A percentile compares a stretch with the other conserved stretches of the same genome.
phyloP scores from a whole-genome alignment of 352 stramenopile species.

The Phytophthora ohioensis region DNA sequence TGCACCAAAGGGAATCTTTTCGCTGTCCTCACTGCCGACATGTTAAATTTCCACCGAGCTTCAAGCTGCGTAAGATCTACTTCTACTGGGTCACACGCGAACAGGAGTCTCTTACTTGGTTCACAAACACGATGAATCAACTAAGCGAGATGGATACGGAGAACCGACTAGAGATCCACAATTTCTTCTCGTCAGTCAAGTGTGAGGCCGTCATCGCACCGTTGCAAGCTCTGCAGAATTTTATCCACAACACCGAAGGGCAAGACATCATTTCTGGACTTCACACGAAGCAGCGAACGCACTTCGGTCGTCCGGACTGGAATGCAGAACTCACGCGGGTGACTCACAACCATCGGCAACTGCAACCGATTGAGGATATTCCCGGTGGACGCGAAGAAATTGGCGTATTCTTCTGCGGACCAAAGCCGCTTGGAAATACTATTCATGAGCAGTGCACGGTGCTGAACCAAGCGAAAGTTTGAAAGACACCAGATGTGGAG shows the following conservation, averaged over 20 bases:
- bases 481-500: slow-evolving; percentile 44
- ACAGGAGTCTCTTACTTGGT: slow-evolving; percentile 80
- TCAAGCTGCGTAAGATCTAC: slow-evolving; percentile 83
- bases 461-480: slow-evolving; percentile 61
- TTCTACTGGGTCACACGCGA: slow-evolving; percentile 89
- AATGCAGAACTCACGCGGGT: slow-evolving; percentile 70
- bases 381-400: slow-evolving; percentile 65
- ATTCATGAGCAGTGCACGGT: slow-evolving; percentile 69
- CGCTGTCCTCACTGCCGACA: slow-evolving; percentile 59
- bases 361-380: slow-evolving; percentile 37
- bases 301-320: slow-evolving; percentile 85
- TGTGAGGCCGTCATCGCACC: slow-evolving; percentile 60
- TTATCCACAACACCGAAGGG: slow-evolving; percentile 70
- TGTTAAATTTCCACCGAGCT: slow-evolving; percentile 70
- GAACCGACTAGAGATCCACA: slow-evolving; percentile 82
- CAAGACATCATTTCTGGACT: slow-evolving; percentile 79
- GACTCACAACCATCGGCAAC: slow-evolving; percentile 45
- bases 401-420: slow-evolving; percentile 84
- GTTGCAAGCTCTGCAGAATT: slow-evolving; percentile 76
- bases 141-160: slow-evolving; percentile 77
- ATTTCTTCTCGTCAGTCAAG: slow-evolving; percentile 86
- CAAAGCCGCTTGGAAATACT: slow-evolving; percentile 58
- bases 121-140: slow-evolving; percentile 86
- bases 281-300: slow-evolving; percentile 77
- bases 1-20: slow-evolving; percentile 72